Evolutionary conservation across 2,329 filamentous ascomycete species (phyloP), one percentile per base, ranked within the genome.

Genomic region (Phaeosphaeriaceae sp.): DNA sequence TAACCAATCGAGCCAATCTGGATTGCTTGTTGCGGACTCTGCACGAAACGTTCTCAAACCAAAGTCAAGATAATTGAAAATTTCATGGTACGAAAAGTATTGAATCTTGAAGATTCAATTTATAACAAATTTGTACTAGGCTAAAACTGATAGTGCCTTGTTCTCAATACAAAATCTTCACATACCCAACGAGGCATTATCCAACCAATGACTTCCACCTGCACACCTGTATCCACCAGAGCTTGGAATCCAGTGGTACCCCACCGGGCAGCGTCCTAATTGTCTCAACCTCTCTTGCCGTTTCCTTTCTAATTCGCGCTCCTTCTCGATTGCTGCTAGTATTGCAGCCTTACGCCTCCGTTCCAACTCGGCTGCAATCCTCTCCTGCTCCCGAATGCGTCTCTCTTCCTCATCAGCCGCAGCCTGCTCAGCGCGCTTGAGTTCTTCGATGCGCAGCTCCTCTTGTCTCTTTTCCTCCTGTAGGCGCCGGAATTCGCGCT

Each of bases 191-290:
- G 17, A n/a, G 15, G 5, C 37, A 36, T 46, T 42, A 33, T 61
- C 61, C 15, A 86, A 70, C 48, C 63, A 87, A 71, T 90, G 87
- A 2, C 61, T 63, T 0, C 87, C 87, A 0, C 81, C 87, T 0
- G 78, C 78, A 71, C 87, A 90, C 4, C 85, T 68, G 67, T 84
- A 90, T 0, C 87, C 87, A 1, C 60, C 63, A 1, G 2, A 33
- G 60, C 86, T 79, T 58, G 81, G 83, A 20, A 87, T 83, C 87
- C 87, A 91, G 0, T 48, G 45, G 61, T 39, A 90, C 0, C 87
- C 87, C 15, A 46, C 30, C 0, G 77, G 74, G 66, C 87, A 92
- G 0, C 68, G 41, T 0, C 87, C 87, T 74, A 83, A 76, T 1
- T 56, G 23, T 55, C 63, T 70, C 55, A 90, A 63, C 58, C 80